Evolutionary conservation across 495 filamentous ascomycete species (phyloP).

Genomic region (Letharia columbiana): DNA sequence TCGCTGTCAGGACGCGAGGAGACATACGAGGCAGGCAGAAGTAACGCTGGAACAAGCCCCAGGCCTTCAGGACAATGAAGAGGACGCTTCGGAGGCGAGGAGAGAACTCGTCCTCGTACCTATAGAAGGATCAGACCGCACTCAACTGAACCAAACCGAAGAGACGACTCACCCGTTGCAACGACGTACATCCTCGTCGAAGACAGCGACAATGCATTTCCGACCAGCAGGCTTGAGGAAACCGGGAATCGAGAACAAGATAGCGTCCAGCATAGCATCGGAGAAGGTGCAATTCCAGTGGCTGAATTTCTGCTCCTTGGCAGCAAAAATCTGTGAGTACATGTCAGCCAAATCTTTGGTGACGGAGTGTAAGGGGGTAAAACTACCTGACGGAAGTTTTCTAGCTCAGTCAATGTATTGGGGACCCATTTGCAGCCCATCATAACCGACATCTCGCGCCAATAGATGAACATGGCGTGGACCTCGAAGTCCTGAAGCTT

Average conservation of each 20-base stretch:
- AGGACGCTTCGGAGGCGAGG: constrained; percentile 8
- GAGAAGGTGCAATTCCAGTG: constrained; percentile 16
- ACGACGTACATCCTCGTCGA: constrained; percentile 20
- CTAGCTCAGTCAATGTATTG: constrained; percentile 15
- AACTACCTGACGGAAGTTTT: constrained; percentile 14
- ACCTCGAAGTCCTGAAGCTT: constrained; percentile 25
- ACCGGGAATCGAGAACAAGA: constrained; percentile 18
- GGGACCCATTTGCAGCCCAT: constrained; percentile 25
- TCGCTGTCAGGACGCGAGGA: constrained; percentile 16
- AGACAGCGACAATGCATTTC: constrained; percentile 18
- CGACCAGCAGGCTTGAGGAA: constrained; percentile 17
- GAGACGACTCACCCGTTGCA: constrained; percentile 19
- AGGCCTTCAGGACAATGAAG: constrained; percentile 13
- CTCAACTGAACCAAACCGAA: background rate
- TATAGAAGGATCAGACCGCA: background rate
- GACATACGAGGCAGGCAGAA: constrained; percentile 18
- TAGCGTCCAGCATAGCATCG: constrained; percentile 19
- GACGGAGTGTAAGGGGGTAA: background rate
- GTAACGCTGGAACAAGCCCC: constrained; percentile 15
- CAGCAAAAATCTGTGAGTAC: background rate
- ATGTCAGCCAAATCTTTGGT: background rate
- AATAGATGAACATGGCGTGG: constrained; percentile 23
- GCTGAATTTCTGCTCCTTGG: constrained; percentile 13
- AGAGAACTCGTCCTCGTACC: constrained; percentile 14
- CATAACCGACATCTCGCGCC: constrained; percentile 22